These are phyloP conservation scores for Coemansia sp. DNA, from an alignment of 192 early-diverging fungal species.

Conservation along the genomic window DNA sequence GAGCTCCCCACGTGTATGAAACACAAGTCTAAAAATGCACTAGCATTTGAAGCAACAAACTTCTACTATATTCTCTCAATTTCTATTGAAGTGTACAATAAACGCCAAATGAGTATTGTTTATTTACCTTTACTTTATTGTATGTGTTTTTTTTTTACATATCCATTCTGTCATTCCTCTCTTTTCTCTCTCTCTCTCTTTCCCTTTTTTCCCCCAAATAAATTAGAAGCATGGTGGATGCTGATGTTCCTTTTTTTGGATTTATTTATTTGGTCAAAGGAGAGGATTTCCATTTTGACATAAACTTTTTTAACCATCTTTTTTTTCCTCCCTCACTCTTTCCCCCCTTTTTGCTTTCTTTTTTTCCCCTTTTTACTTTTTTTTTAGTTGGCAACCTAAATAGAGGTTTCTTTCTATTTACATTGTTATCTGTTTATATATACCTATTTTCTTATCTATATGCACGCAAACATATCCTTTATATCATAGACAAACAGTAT, in stretches of 20 bases:
- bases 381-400: not conserved
- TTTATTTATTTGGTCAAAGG: not conserved
- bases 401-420: slow-evolving; percentile 5
- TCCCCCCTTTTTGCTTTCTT: not conserved
- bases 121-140: not conserved
- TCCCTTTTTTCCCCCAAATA: not conserved
- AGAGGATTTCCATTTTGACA: not conserved
- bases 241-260: not conserved
- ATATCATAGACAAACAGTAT: not conserved
- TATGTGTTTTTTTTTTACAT: not conserved
- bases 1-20: too few relatives aligned
- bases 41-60: not conserved
- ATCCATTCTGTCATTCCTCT: not conserved
- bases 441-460: not conserved
- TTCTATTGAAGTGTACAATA: not conserved
- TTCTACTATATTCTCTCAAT: not conserved
- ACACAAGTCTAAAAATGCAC: not conserved
- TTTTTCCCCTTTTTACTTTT: slow-evolving; percentile 6
- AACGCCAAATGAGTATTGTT: not conserved
- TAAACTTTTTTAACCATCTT: slow-evolving; percentile 3
- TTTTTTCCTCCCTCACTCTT: slow-evolving; percentile 1
- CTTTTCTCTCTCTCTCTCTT: not conserved
- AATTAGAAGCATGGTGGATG: not conserved
- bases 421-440: not conserved
- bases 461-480: not conserved